Evolutionary conservation across 2,329 filamentous ascomycete genomes (phyloP), one percentile per base, ranked within the genome.

Genomic region (Akanthomyces dipterigenus): DNA sequence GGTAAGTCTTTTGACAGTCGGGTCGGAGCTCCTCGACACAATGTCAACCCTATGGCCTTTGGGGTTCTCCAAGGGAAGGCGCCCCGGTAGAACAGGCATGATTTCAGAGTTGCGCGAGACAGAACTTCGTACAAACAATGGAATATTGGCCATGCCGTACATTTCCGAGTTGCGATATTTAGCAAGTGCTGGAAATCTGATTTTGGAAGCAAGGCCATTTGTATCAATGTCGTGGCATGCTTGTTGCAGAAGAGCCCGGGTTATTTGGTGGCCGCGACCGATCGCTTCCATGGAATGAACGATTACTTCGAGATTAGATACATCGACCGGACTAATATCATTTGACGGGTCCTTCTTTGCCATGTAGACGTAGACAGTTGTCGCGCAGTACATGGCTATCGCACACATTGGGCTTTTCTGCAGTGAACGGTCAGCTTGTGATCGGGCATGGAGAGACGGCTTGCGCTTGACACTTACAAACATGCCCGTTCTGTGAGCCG

Each of bases 371-470:
- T 93, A 96, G 0, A 96, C 91, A 0, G 91, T 87, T 3, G 88
- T 87, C 18, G 93, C 89, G 42, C 92, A 89, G 69, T 96, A 97
- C 20, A 97, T 77, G 59, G 91, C 92, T 66, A 97, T 87, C 0
- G 91, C 88, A 61, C 69, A 73, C 14, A 75, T 48, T 6, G 72
- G 71, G 46, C 71, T 74, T 67, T 68, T 74, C 73, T 76, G 46
- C 5, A 9, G 22, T 28, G 28, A 45, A 22, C n/a, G 24, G 26
- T 36, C 38, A 22, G 43, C 20, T 31, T 34, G 42, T n/a, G 28
- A 48, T 42, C 16, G 9, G 18, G 18, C 7, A 26, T 20, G 5
- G 8, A 16, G 43, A 9, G 31, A n/a, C 3, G 7, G 28, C 43
- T 22, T 36, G 22, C 8, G 22, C 16, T 20, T n/a, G 34, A 26